Evolutionary conservation across 345 rosid genomes (phyloP), one percentile per base, ranked within the genome.

Genomic region (Turnera subulata): DNA sequence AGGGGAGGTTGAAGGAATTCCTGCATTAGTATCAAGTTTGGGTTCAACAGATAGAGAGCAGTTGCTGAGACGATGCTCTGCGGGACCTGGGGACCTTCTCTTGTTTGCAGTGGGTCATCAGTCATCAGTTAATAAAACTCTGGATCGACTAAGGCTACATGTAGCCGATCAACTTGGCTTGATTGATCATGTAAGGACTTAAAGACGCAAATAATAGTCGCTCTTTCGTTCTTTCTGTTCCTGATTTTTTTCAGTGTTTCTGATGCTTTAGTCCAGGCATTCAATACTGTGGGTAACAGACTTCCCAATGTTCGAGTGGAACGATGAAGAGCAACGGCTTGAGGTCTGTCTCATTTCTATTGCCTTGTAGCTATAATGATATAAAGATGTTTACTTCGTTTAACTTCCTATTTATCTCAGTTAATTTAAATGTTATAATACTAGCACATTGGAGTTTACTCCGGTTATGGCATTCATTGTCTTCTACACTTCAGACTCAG

Each of bases 231-330:
- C 50, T 19, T 17, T 56, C 13, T 53, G 39, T 40, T 25, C 6
- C 16, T 42, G 16, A 9, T 16, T 48, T 44, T n/a, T 14, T 57
- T 62, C 43, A 33, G 57, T 59, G 40, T 46, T 53, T 53, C 48
- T 65, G 43, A 53, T 64, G 26, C 73, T 50, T 57, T 72, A 93
- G 96, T 83, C 89, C 68, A 83, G 64, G 81, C 82, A 89, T 76
- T 82, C 96, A 22, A 84, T 93, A 62, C 81, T 93, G 5, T 93
- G 99, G 99, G 84, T 93, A 57, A 93, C 96, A 45, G 99, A 89
- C 66, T 93, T 93, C 70, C 97, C 99, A 9, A 85, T 93, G 97
- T 93, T 93, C 40, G 94, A 89, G 74, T 87, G 99, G 99, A 93
- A 87, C 47, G 88, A 84, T 32, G 55, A 67, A 37, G 97, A 89